Base-by-base conservation (phyloP, 2,329 filamentous ascomycete genomes). In the Arthrobotrys iridis region DNA sequence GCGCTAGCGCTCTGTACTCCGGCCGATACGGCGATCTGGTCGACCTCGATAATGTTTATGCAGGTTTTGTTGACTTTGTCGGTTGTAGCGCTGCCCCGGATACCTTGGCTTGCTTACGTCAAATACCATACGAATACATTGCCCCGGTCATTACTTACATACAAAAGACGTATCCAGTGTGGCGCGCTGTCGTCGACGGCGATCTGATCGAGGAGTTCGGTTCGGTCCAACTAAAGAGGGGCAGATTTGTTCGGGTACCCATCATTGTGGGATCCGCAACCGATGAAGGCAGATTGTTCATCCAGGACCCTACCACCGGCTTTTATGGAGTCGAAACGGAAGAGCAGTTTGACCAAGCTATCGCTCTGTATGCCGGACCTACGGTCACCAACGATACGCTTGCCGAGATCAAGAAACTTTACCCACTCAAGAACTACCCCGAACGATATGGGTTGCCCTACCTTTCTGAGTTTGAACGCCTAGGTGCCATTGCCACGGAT, bases 221-320 rank as follows among this genome's bases (percentile, higher is more conserved):
- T 0, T 86, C 85, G 4, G 80, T 84, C 5, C 87, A 89, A 77
- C 82, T 91, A 2, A 81, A 82, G 0, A 80, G 84, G 2, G 88
- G 88, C 55, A 84, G 85, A n/a, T 90, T 91, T 77, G 86, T 90
- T 65, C 84, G 87, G 60, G 87, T 91, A 0, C 88, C 89, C 0
- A 85, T 91, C 43, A 83, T 92, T 5, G 82, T 85, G 26, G 89
- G 90, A 3, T 85, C 85, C 37, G 91, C 90, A 80, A 85, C 85
- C 0, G 89, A 91, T 78, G 90, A 92, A 80, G 90, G 88, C 3
- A 67, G n/a, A n/a, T n/a, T n/a, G n/a, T n/a, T n/a, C n/a, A n/a
- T n/a, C n/a, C n/a, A n/a, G n/a, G n/a, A n/a, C n/a, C 62, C 4
- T 74, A 67, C 22, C 8, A 41, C 55, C 3, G 46, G 55, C 1